Percentiles rank a stretch among this genome's conserved stretches.
These are phyloP conservation scores for Wickerhamomyces strasburgensis DNA, from an alignment of 805 yeast genomes.

Conservation along the genomic window DNA sequence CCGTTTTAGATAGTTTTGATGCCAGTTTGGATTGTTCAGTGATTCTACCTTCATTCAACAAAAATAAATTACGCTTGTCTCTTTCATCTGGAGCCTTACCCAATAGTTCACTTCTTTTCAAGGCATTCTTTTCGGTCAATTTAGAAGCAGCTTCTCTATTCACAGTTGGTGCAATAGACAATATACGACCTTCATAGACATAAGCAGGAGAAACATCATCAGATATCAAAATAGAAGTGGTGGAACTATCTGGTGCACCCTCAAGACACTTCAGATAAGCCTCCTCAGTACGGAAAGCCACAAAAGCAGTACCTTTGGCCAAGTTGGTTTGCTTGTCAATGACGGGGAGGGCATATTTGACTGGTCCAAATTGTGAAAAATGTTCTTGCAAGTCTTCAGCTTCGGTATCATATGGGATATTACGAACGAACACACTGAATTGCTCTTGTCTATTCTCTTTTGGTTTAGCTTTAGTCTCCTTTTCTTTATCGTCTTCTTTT, in stretches of 20 bases:
- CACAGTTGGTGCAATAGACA: constrained; percentile 80
- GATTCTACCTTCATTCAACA: constrained; percentile 92
- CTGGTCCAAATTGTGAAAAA: constrained; percentile 76
- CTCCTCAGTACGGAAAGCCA: constrained; percentile 65
- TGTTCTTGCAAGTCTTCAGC: constrained; percentile 72
- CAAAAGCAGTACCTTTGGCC: constrained; percentile 93
- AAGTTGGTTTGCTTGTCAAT: constrained; percentile 78
- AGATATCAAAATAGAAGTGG: constrained; percentile 67
- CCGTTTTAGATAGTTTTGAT: constrained; percentile 57
- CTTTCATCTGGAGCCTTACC: constrained; percentile 78
- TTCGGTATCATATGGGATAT: constrained; percentile 92
- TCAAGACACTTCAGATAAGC: constrained; percentile 64
- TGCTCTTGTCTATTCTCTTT: constrained; percentile 60
- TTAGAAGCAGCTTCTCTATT: constrained; percentile 76
- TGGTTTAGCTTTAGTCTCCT: constrained; percentile 30
- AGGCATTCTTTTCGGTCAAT: constrained; percentile 68
- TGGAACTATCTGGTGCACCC: constrained; percentile 71
- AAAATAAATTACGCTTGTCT: constrained; percentile 79
- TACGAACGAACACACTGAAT: constrained; percentile 79
- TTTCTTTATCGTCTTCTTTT: constrained; percentile 26
- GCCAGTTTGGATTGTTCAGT: constrained; percentile 78
- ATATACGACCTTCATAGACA: constrained; percentile 87
- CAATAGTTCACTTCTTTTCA: constrained; percentile 63
- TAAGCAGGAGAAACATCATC: constrained; percentile 89
- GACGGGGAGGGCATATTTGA: constrained; percentile 91